Evolutionary conservation across 805 yeast species (phyloP), one percentile per base, ranked within the genome.

Genomic region (Saccharomycopsis capsularis): DNA sequence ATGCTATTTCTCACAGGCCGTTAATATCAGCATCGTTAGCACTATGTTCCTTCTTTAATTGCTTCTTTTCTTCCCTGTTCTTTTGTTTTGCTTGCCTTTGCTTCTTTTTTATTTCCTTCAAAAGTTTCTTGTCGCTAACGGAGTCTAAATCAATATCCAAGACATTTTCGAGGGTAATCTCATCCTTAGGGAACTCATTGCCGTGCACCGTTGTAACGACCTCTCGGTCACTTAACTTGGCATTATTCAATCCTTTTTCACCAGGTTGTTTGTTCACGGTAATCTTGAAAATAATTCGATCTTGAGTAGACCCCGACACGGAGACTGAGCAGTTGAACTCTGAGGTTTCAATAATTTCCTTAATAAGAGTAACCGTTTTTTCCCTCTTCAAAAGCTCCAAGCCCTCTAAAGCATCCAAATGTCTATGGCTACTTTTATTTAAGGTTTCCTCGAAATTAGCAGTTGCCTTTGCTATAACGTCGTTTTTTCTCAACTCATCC

Each of bases 41-140:
- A n/a, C n/a, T n/a, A n/a, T n/a, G n/a, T n/a, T 27, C 32, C 13
- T 27, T 27, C 16, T 44, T 29, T 18, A 16, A 27, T 37, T 43
- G 39, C 39, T 48, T 48, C 23, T 44, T 44, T 25, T 42, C 34
- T 36, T 48, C 52, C 29, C 52, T 29, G 4, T 40, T 25, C n/a
- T 29, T 25, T 19, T 44, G 42, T 34, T 44, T 44, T 18, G 40
- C 52, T 24, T 48, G 46, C 42, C 55, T 43, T 42, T 52, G 55
- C 23, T 32, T 52, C 38, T 52, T 52, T 18, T 47, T 25, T 18
- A 52, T 34, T 16, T 48, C 48, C 34, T 52, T 52, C 34, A 52
- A 42, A 11, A 52, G 21, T 30, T 43, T 42, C n/a, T 52, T 52
- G 27, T 52, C 55, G 16, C 27, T 39, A 18, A 48, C 42, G 16